phyloP scores from a whole-genome alignment of 768 basidiomycete genomes.

The Suillus fuscotomentosus region DNA sequence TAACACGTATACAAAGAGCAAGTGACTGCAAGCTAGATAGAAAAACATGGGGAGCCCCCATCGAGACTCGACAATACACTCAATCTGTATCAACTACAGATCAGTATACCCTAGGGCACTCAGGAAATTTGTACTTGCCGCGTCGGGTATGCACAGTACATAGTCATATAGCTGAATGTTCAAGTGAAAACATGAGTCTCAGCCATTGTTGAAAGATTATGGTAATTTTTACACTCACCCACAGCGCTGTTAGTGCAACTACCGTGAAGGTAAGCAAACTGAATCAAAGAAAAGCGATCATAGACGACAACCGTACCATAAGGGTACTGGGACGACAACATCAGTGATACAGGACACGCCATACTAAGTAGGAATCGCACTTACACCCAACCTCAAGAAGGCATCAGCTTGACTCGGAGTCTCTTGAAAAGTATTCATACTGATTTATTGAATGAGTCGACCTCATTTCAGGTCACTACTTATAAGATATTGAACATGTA shows the following conservation, averaged over 20 bases:
- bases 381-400: background rate
- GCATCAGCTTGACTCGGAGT: background rate
- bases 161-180: background rate
- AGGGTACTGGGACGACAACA: background rate
- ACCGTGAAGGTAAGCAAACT: background rate
- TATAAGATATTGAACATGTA: background rate
- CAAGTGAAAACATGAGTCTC: background rate
- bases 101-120: background rate
- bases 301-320: background rate
- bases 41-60: background rate
- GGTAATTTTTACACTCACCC: background rate
- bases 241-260: background rate
- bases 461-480: background rate
- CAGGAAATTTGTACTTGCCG: background rate
- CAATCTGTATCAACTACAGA: slow-evolving; percentile 11
- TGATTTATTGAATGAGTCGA: background rate
- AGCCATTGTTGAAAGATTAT: background rate
- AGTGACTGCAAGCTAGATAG: background rate
- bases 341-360: background rate
- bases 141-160: background rate
- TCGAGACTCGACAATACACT: slow-evolving; percentile 35
- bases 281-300: background rate
- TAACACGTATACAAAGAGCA: background rate
- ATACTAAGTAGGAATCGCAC: background rate
- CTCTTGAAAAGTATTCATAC: background rate